phyloP scores from a whole-genome alignment of 2,329 filamentous ascomycete species.

The Aaosphaeria pasadenensis region DNA sequence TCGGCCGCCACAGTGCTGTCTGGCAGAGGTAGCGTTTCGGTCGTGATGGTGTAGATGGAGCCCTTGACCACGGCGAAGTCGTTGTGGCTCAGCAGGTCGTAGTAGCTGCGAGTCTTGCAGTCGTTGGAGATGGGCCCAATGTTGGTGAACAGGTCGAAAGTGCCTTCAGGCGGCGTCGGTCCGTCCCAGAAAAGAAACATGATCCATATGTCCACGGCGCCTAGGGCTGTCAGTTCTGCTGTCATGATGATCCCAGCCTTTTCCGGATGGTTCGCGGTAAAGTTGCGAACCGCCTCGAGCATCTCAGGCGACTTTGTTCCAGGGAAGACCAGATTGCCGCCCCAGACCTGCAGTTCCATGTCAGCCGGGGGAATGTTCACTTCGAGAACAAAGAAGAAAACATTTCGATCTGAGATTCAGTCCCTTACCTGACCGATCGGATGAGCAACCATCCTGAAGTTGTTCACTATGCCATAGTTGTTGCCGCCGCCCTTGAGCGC shows the following conservation, averaged over 20 bases:
- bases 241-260: conserved; percentile 62
- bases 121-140: conserved; percentile 32
- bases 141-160: conserved; percentile 55
- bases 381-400: too few species aligned
- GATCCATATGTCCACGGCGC: conserved; percentile 54
- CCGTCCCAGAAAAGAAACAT: conserved; percentile 65
- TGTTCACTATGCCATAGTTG: conserved; percentile 30
- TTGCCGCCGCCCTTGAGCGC: conserved; percentile 34
- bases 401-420: too few species aligned
- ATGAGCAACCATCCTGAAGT: conserved; percentile 17
- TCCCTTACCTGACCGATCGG: conserved; percentile 17
- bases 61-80: conserved; percentile 35
- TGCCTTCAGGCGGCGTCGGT: conserved; percentile 47
- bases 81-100: conserved; percentile 45
- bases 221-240: conserved; percentile 44
- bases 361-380: too few species aligned
- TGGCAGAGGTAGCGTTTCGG: conserved; percentile 22
- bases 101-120: conserved; percentile 43
- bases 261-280: conserved; percentile 56
- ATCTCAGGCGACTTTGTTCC: conserved; percentile 20
- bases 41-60: conserved; percentile 27
- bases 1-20: conserved; percentile 13
- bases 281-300: conserved; percentile 47
- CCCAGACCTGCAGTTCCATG: conserved; percentile 37
- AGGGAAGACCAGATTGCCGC: conserved; percentile 43